Base-by-base conservation (phyloP, 2,329 filamentous ascomycete genomes). In the Hypoxylon sp. region DNA sequence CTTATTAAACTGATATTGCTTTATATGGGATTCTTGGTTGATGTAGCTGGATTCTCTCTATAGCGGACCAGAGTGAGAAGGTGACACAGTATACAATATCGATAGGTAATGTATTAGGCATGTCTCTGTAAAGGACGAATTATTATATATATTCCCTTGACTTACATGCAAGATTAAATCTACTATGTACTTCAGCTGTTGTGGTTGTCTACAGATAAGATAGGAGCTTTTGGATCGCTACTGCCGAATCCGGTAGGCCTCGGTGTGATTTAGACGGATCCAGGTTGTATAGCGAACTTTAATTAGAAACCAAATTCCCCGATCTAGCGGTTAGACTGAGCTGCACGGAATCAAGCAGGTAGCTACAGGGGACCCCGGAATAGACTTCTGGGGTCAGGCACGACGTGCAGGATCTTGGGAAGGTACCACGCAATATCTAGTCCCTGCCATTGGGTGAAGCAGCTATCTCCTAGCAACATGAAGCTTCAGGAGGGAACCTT, bases 301-400 rank as follows among this genome's bases (percentile, higher is more conserved):
- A 57, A 61, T 63, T 63, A 59, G 54, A 59, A 63, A 63, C 54
- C 11, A 53, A 37, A 32, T 25, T 39, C 39, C 39, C 52, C 47
- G 48, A 63, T 53, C 29, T 52, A n/a, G n/a, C n/a, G n/a, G n/a
- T n/a, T n/a, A 16, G 39, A 52, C 39, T 21, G 45, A n/a, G 34
- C 51, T 41, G 39, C 32, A 29, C 30, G 37, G 29, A 47, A 53
- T 47, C 16, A 32, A 56, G 23, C 46, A 56, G 41, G 43, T 32
- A 34, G 19, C 19, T 25, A 46, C 53, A 34, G 39, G 53, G 41
- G 53, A 7, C 9, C 25, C 16, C 23, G 7, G 3, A 23, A 21
- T 21, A 37, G 41, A 37, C 29, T 47, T 34, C 41, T 43, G 53
- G 25, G 52, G 52, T 48, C 25, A 54, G 51, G 23, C 25, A 27